Evolutionary conservation across 106 monocot genomes (phyloP), one percentile per base, ranked within the genome.

Genomic region (Amphibolis antarctica): DNA sequence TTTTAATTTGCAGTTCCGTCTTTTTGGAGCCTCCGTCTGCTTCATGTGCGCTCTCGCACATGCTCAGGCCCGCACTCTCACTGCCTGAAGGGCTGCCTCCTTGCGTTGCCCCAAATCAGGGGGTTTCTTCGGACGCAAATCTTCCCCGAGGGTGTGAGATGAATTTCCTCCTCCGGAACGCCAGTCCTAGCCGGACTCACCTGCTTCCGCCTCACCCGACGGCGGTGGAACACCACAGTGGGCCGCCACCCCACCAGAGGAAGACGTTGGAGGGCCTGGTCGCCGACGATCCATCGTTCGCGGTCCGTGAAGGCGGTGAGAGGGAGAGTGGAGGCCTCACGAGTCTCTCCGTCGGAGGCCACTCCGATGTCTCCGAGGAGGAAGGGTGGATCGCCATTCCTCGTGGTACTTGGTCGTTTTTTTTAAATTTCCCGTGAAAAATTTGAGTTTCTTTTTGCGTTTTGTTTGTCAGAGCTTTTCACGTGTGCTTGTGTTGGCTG

Each of bases 311-410:
- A 26, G 58, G 28, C 58, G 24, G 55, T 22, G 58, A 1, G 29
- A 29, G 7, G 31, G 60, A 12, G n/a, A 47, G 25, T 1, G 49
- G 48, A 28, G 20, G 24, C 21, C 12, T 12, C 26, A 15, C 19
- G 51, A 23, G 27, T 14, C 20, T 24, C 43, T 54, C 42, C 23
- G 44, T 61, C n/a, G 53, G 53, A 44, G 13, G 20, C 53, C 71
- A 71, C 43, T 22, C 52, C 0, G 71, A 71, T 44, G 71, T 71
- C 53, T 44, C 24, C 25, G 71, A 71, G 15, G 71, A 63, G 3
- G 50, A 62, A 25, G 71, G 71, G 6, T 71, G 71, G 71, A 71
- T 71, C 22, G 31, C 42, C 53, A 60, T 71, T 55, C 71, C 70
- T 5, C 42, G 29, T 52, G 54, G 71, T 63, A 18, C 15, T 12